phyloP scores from a whole-genome alignment of 169 alveolate species.

The Plasmodium cynomolgi region DNA sequence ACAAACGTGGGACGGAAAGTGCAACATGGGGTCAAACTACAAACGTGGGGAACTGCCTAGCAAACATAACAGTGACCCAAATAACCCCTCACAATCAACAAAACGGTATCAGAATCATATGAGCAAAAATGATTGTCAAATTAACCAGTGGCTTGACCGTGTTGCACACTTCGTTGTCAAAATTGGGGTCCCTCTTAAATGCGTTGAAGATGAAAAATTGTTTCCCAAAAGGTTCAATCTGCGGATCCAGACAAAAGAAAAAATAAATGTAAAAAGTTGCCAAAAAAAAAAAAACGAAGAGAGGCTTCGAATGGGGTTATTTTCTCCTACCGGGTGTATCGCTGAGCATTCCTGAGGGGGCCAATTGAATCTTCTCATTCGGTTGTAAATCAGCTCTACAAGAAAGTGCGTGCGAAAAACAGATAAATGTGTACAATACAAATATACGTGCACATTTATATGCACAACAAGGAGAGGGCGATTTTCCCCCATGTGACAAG shows the following conservation, averaged over 20 bases:
- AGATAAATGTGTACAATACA: neutral
- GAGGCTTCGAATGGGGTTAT: neutral
- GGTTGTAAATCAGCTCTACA: slow-evolving; percentile 52
- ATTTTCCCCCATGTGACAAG: neutral
- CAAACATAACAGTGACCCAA: neutral
- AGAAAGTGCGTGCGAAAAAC: neutral
- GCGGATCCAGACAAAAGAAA: neutral
- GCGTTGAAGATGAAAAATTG: slow-evolving; percentile 72
- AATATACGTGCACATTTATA: neutral
- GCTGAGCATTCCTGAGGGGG: slow-evolving; percentile 72
- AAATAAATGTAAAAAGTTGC: neutral
- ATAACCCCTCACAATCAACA: neutral
- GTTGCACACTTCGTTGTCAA: slow-evolving; percentile 57
- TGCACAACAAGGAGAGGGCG: neutral
- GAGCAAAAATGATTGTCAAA: neutral
- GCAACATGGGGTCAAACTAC: neutral
- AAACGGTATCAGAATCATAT: neutral
- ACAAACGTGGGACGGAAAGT: neutral
- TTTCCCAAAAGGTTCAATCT: slow-evolving; percentile 72
- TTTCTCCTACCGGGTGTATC: slow-evolving; percentile 68
- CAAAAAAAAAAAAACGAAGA: neutral
- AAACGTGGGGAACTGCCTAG: neutral
- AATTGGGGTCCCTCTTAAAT: slow-evolving; percentile 49
- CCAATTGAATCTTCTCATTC: slow-evolving; percentile 70
- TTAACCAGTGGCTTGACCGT: slow-evolving; percentile 53